phyloP scores from a whole-genome alignment of 169 alveolate genomes.

The Cryptosporidium xiaoi region DNA sequence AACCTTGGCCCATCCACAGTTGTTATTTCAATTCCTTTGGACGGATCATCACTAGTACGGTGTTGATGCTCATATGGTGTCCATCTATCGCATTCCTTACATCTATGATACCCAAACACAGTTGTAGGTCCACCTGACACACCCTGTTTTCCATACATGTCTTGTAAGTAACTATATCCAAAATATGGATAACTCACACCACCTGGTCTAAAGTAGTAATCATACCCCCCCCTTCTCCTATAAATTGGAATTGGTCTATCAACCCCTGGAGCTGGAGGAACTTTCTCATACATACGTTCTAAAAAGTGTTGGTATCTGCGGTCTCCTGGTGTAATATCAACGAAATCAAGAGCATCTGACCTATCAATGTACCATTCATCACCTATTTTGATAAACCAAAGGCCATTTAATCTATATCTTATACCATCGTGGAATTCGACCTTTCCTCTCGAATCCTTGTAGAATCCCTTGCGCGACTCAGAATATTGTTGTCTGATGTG shows the following conservation, averaged over 20 bases:
- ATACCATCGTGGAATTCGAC: conserved; percentile 38
- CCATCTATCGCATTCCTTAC: conserved; percentile 30
- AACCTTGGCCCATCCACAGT: neutral
- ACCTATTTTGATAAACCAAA: conserved; percentile 50
- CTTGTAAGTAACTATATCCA: neutral
- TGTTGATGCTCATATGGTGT: conserved; percentile 14
- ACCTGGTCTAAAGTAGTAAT: conserved; percentile 14
- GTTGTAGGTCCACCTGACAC: too few species aligned
- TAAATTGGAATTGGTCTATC: neutral
- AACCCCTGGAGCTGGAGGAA: conserved; percentile 9
- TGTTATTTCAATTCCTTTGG: neutral
- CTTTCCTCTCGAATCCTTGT: neutral
- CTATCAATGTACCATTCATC: conserved; percentile 39
- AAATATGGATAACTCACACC: neutral
- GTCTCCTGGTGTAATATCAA: conserved; percentile 10
- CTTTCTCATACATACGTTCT: neutral
- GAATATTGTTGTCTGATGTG: conserved; percentile 24
- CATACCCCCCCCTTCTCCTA: conserved; percentile 16
- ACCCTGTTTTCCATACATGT: neutral
- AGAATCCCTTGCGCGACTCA: conserved; percentile 52
- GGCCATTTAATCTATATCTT: conserved; percentile 35
- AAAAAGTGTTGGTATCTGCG: conserved; percentile 1
- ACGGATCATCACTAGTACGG: neutral
- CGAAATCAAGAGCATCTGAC: neutral
- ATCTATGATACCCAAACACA: neutral